phyloP scores from a whole-genome alignment of 2,329 filamentous ascomycete genomes.

The Colletotrichum paranaense region DNA sequence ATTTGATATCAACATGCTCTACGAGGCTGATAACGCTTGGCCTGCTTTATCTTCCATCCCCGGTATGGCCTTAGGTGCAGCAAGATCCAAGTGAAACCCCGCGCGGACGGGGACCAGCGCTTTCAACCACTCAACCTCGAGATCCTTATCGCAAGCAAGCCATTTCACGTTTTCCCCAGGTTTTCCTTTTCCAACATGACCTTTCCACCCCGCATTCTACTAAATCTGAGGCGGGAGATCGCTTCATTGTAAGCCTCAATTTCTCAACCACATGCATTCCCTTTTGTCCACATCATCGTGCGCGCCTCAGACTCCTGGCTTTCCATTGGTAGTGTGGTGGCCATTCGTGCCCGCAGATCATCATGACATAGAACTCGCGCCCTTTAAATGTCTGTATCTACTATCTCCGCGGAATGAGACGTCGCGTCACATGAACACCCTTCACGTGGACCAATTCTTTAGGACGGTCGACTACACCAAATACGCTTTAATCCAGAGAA shows the following conservation, averaged over 20 bases:
- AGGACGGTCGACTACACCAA: not conserved
- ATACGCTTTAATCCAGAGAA: not conserved
- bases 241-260: not conserved
- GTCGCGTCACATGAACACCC: conserved; percentile 3
- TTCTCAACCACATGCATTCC: no score
- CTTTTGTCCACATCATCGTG: not conserved
- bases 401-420: conserved; percentile 22
- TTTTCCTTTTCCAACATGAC: not conserved
- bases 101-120: not conserved
- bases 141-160: not conserved
- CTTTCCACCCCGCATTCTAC: not conserved
- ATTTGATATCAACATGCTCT: not conserved
- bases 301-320: not conserved
- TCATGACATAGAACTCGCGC: not conserved
- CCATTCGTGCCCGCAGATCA: conserved; percentile 1
- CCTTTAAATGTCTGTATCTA: not conserved
- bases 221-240: not conserved
- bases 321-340: not conserved
- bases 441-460: not conserved
- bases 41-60: not conserved
- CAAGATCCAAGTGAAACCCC: not conserved
- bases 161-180: not conserved
- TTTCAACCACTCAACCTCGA: not conserved
- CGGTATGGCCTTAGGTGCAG: not conserved
- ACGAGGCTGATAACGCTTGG: not conserved